Base-by-base conservation (phyloP, 2,329 filamentous ascomycete genomes). In the Colletotrichum plurivorum region DNA sequence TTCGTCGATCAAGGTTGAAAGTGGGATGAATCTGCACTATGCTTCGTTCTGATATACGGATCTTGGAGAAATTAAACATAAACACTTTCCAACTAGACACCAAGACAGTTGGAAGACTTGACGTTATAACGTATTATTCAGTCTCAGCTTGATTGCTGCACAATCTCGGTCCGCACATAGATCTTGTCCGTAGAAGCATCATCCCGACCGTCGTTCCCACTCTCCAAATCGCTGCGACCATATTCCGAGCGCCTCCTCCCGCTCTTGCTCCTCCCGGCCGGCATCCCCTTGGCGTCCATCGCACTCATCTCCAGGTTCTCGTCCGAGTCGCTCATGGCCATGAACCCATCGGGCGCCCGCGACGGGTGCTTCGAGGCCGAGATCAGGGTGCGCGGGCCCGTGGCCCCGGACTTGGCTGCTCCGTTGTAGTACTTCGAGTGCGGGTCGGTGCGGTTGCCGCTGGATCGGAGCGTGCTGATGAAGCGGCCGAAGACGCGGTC, bases 401-500 rank as follows among this genome's bases (percentile, higher is more conserved):
- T 57, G 16, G 41, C 41, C 2, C 60, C 54, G 41, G 45, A 49
- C 9, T 53, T 63, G n/a, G 9, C 41, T 5, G 20, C 20, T 12
- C 60, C 57, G 1, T 48, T 68, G 43, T 52, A 56, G 36, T 57
- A 57, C 18, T 53, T 46, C 15, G 31, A 43, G 20, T 51, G 9
- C 9, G 53, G 46, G n/a, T 63, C 46, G 46, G 46, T 58, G 16
- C 54, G 53, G 20, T 18, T 45, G 25, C 53, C 27, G 31, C 48
- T n/a, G 9, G 60, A 63, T 41, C 63, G 15, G 46, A 70, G 46
- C 54, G 51, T 53, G 43, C 66, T 73, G 15, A 74, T 49, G 20
- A 75, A 65, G 4, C 73, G 59, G n/a, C 58, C 48, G 31, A 76
- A 73, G 16, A 71, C 43, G 49, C 70, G 72, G 55, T 75, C 73